Conservation (phyloP, 768 basidiomycete species). For the Hysterangium stoloniferum region DNA sequence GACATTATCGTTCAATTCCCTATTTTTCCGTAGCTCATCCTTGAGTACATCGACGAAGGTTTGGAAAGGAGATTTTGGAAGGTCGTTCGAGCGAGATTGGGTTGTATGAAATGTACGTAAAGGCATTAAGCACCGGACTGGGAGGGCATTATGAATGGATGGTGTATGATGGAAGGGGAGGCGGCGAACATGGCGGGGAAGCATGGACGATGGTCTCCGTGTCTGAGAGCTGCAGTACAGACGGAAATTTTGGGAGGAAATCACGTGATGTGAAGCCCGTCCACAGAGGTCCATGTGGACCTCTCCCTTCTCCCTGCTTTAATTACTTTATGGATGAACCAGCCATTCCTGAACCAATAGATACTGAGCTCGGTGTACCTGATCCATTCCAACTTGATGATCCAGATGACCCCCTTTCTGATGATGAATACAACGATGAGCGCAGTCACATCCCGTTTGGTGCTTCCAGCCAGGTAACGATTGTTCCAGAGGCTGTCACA, state of each 20-base stretch:
- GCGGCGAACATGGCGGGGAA: constrained; percentile 41
- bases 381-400: constrained; percentile 10
- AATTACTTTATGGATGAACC: too few species aligned
- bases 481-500: not conserved
- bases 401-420: constrained; percentile 3
- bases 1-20: constrained; percentile 93
- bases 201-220: constrained; percentile 24
- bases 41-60: constrained; percentile 92
- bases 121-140: constrained; percentile 13
- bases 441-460: not conserved
- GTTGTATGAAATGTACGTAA: constrained; percentile 35
- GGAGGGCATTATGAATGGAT: constrained; percentile 19
- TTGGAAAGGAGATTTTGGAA: constrained; percentile 88
- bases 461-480: not conserved
- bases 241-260: constrained; percentile 1
- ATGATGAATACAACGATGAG: constrained; percentile 2
- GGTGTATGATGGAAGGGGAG: constrained; percentile 20
- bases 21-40: constrained; percentile 89
- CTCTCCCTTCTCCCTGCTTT: too few species aligned
- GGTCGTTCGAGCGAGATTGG: constrained; percentile 49
- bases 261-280: constrained; percentile 3
- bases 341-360: not conserved
- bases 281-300: not conserved
- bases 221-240: constrained; percentile 11
- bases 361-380: not conserved